Conservation (phyloP, 129 eudicot species). For the Arctium minus region DNA sequence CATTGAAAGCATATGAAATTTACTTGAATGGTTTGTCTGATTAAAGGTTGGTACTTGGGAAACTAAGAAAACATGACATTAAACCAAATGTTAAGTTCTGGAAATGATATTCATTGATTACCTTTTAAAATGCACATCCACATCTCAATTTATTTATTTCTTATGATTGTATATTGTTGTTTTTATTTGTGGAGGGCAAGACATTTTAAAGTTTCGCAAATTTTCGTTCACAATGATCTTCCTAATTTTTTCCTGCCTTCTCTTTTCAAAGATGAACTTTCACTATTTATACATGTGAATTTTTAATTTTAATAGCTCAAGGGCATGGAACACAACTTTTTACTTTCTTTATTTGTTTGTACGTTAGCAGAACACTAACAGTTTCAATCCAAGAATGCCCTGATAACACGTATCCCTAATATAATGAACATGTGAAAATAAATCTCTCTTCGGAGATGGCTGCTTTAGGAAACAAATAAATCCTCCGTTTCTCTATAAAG, state of each 20-base stretch:
- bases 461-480: neutral
- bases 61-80: neutral
- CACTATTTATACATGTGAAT: neutral
- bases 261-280: neutral
- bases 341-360: constrained; percentile 3
- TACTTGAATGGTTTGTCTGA: neutral
- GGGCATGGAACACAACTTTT: neutral
- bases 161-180: neutral
- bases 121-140: neutral
- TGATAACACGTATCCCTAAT: neutral
- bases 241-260: neutral
- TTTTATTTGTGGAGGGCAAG: neutral
- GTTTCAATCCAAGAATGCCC: neutral
- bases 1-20: constrained; percentile 2
- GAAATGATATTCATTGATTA: constrained; percentile 9
- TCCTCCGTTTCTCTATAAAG: neutral
- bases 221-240: neutral
- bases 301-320: constrained; percentile 5
- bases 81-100: neutral
- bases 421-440: neutral
- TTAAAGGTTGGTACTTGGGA: constrained; percentile 3
- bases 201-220: neutral
- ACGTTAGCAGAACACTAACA: neutral
- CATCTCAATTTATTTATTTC: neutral
- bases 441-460: neutral